Evolutionary conservation across 306 rosid species (phyloP).

Genomic region (Prunus salicina): DNA sequence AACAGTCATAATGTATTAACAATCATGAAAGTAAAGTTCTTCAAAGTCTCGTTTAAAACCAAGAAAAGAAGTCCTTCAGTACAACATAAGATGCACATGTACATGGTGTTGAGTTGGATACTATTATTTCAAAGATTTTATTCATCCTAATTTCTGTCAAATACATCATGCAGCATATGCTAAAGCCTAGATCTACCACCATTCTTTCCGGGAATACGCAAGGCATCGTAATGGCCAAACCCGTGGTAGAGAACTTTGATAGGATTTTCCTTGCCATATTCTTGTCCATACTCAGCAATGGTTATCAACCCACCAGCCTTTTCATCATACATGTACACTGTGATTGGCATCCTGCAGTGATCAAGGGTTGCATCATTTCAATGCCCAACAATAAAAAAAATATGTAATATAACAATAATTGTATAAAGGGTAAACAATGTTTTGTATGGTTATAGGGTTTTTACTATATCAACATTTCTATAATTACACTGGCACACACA

Average conservation of each 20-base stretch:
- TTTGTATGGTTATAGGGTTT: not conserved
- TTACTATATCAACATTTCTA: not conserved
- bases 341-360: slow-evolving; percentile 84
- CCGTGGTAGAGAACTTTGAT: slow-evolving; percentile 84
- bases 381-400: not conserved
- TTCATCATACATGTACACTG: slow-evolving; percentile 80
- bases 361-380: slow-evolving; percentile 12
- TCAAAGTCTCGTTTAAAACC: not conserved
- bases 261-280: slow-evolving; percentile 75
- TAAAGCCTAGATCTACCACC: slow-evolving; percentile 51
- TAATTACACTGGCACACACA: not conserved
- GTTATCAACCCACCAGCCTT: slow-evolving; percentile 82
- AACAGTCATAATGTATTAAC: too few relatives aligned
- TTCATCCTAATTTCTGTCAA: not conserved
- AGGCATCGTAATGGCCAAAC: slow-evolving; percentile 90
- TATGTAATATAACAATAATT: not conserved
- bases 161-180: not conserved
- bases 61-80: not conserved
- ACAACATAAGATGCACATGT: not conserved
- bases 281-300: slow-evolving; percentile 94
- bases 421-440: not conserved
- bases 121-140: not conserved
- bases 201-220: slow-evolving; percentile 54
- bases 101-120: not conserved
- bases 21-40: too few relatives aligned